Evolutionary conservation across 192 early-diverging fungal genomes (phyloP).

Genomic region (Globomyces pollinis-pini): DNA sequence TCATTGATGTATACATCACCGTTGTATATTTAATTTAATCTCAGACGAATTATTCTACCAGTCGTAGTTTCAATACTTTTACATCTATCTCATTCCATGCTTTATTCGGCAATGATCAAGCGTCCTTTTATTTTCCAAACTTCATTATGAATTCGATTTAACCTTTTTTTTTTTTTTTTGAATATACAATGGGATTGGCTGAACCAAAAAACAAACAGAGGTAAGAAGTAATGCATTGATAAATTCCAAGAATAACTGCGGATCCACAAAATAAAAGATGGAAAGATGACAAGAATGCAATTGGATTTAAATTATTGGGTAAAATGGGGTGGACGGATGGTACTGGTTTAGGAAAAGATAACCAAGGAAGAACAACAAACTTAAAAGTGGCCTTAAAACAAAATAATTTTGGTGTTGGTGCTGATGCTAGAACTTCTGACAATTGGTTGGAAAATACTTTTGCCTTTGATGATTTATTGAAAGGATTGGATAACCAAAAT

Average conservation of each 20-base stretch:
- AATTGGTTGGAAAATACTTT: constrained; percentile 94
- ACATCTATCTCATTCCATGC: too few relatives aligned
- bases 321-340: constrained; percentile 97
- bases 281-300: constrained; percentile 78
- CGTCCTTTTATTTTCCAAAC: not conserved
- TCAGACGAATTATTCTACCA: not conserved
- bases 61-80: not conserved
- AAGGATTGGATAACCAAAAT: constrained; percentile 56
- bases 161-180: constrained; percentile 9
- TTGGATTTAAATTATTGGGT: constrained; percentile 83
- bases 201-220: constrained; percentile 66
- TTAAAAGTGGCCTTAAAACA: constrained; percentile 81
- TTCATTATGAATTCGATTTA: too few relatives aligned
- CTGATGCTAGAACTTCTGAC: constrained; percentile 73
- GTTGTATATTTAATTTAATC: not conserved
- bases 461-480: constrained; percentile 75
- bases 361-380: constrained; percentile 75
- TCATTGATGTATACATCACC: not conserved
- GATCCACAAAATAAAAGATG: constrained; percentile 92
- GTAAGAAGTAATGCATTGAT: too few relatives aligned
- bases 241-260: too few relatives aligned
- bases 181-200: constrained; percentile 60
- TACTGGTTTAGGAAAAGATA: constrained; percentile 83
- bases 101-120: not conserved
- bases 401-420: constrained; percentile 84